Percentiles rank a stretch among this genome's conserved stretches.
Conservation (phyloP, 495 filamentous ascomycete genomes). For the Penicillium soppii region DNA sequence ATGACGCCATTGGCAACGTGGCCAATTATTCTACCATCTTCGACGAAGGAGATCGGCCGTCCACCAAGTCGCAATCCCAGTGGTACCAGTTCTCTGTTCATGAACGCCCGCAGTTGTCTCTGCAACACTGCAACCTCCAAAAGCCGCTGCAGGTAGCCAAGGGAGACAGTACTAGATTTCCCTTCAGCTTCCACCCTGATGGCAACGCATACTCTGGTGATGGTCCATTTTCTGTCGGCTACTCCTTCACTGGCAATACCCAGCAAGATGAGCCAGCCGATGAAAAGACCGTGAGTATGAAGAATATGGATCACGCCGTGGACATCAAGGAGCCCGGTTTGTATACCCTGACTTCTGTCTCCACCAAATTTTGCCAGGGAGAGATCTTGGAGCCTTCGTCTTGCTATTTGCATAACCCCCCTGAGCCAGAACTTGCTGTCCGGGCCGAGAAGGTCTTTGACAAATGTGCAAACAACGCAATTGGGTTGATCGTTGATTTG, state of each 20-base stretch:
- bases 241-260: constrained; percentile 54
- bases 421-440: constrained; percentile 76
- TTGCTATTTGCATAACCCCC: constrained; percentile 85
- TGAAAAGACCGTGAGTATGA: constrained; percentile 44
- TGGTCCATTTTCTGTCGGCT: constrained; percentile 46
- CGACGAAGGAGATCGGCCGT: constrained; percentile 57
- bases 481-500: constrained; percentile 83
- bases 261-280: constrained; percentile 60
- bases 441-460: constrained; percentile 79
- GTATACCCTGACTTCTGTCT: constrained; percentile 76
- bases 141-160: constrained; percentile 79
- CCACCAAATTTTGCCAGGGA: constrained; percentile 77
- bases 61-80: constrained; percentile 58
- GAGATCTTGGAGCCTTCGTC: constrained; percentile 90
- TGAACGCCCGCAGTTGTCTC: constrained; percentile 72
- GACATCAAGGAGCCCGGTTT: constrained; percentile 74
- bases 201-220: constrained; percentile 50
- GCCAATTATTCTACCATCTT: constrained; percentile 68
- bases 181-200: constrained; percentile 65
- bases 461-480: constrained; percentile 89
- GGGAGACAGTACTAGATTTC: constrained; percentile 66
- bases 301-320: constrained; percentile 34
- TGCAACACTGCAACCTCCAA: constrained; percentile 72
- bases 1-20: constrained; percentile 84
- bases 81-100: constrained; percentile 85